Conservation (phyloP, 148 eudicot species). For the Polygonum maritimum region DNA sequence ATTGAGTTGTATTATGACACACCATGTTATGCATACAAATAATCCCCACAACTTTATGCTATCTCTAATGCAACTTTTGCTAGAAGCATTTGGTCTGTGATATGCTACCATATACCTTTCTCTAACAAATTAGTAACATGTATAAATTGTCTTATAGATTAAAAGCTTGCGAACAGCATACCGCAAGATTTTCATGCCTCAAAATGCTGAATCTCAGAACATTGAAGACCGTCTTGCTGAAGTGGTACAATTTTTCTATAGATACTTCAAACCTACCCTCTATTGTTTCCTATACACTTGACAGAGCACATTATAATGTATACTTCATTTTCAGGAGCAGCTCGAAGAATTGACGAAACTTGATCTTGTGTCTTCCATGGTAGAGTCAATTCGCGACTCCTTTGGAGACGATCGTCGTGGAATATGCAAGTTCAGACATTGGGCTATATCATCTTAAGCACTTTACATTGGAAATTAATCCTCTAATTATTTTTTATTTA, state of each 20-base stretch:
- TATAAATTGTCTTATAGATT: conserved; percentile 31
- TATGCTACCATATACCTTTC: conserved; percentile 9
- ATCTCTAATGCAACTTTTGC: not conserved
- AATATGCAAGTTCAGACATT: conserved; percentile 68
- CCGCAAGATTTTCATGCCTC: conserved; percentile 79
- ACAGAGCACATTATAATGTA: not conserved
- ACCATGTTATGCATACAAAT: no score
- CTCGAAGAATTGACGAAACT: conserved; percentile 57
- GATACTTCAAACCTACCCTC: not conserved
- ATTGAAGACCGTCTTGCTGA: conserved; percentile 67
- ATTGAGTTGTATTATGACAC: no score
- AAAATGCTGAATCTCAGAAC: conserved; percentile 33
- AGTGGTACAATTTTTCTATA: conserved; percentile 38
- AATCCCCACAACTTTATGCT: not conserved
- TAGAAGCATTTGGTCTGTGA: not conserved
- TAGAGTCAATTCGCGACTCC: conserved; percentile 73
- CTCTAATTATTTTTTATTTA: not conserved
- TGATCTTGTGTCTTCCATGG: conserved; percentile 53
- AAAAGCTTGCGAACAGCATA: conserved; percentile 79
- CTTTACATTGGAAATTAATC: not conserved
- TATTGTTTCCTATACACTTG: conserved; percentile 1
- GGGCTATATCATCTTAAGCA: conserved; percentile 33
- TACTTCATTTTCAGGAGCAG: conserved; percentile 40
- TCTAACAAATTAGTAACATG: not conserved
- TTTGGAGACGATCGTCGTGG: conserved; percentile 80